Conservation (phyloP, 2,329 filamentous ascomycete species). For the Xylariaceae sp. region DNA sequence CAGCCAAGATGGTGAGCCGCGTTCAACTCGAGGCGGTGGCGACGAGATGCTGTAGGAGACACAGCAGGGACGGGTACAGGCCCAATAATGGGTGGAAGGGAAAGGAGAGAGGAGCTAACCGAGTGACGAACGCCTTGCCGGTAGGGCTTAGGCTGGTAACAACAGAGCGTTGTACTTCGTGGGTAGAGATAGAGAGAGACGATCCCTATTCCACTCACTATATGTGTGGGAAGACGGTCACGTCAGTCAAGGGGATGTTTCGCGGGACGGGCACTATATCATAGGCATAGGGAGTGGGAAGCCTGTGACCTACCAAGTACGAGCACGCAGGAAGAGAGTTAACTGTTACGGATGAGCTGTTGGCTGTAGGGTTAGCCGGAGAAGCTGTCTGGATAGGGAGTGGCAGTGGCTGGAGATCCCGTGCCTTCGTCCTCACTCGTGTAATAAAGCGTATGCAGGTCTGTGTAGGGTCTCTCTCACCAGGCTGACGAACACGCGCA, state of each 20-base stretch:
- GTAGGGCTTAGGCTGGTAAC: slow-evolving; percentile 17
- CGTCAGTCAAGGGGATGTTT: not conserved
- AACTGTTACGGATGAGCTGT: not conserved
- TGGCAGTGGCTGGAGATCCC: not conserved
- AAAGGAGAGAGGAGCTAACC: slow-evolving; percentile 4
- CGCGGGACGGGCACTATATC: not conserved
- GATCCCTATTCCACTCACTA: not conserved
- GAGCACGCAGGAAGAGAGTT: no score
- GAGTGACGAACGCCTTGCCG: slow-evolving; percentile 11
- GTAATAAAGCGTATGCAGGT: not conserved
- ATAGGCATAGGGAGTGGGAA: not conserved
- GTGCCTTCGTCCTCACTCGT: not conserved
- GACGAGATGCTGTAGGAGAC: slow-evolving; percentile 15
- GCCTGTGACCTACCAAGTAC: not conserved
- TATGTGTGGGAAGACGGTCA: not conserved
- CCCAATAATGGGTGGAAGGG: slow-evolving; percentile 12
- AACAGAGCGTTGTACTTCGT: not conserved
- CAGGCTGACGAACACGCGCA: slow-evolving; percentile 11
- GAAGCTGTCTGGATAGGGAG: not conserved
- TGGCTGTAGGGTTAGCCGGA: not conserved
- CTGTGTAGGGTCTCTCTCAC: not conserved
- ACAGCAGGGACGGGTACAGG: slow-evolving; percentile 7
- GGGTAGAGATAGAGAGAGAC: not conserved
- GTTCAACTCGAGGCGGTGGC: slow-evolving; percentile 1
- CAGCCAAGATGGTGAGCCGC: slow-evolving; percentile 6